A percentile compares a stretch with the other conserved stretches of the same genome.
These are phyloP conservation scores for Mortierella sp. DNA, from an alignment of 371 early-diverging fungal species.

Conservation along the genomic window DNA sequence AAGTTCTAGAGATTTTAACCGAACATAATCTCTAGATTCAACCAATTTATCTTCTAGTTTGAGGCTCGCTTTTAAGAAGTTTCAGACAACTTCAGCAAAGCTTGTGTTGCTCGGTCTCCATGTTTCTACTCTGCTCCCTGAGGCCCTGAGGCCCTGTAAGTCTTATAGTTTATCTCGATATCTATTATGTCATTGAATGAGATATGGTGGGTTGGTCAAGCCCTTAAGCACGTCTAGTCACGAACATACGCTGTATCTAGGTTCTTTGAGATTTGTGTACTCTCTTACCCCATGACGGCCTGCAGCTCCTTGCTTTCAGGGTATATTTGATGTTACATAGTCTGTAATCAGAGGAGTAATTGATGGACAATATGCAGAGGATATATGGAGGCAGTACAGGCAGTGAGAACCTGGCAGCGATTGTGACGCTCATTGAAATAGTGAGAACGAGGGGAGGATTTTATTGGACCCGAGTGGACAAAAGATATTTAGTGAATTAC, in stretches of 20 bases:
- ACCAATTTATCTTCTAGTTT: neutral
- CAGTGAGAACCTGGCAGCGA: too few relatives aligned
- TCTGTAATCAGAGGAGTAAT: neutral
- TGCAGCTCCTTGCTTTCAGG: neutral
- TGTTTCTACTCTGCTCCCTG: slow-evolving; percentile 5
- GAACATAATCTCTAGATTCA: too few relatives aligned
- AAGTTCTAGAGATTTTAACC: too few relatives aligned
- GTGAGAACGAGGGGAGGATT: too few relatives aligned
- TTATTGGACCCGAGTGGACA: too few relatives aligned
- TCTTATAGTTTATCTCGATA: neutral
- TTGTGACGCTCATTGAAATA: too few relatives aligned
- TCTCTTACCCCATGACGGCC: neutral
- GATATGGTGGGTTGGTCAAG: slow-evolving; percentile 2
- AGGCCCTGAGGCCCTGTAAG: slow-evolving; percentile 10
- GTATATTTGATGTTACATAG: neutral
- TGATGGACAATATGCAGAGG: neutral
- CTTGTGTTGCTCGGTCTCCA: slow-evolving; percentile 4
- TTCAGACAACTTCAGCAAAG: neutral
- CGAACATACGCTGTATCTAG: neutral
- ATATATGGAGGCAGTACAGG: neutral
- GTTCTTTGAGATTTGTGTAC: slow-evolving; percentile 1
- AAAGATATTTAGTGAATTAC: too few relatives aligned
- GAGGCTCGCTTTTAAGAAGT: slow-evolving; percentile 2
- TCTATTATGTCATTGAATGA: slow-evolving; percentile 2
- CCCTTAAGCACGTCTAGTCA: neutral